Percentiles rank a stretch among this genome's conserved stretches.
phyloP scores from a whole-genome alignment of 192 early-diverging fungal species.

The Coemansia sp. region DNA sequence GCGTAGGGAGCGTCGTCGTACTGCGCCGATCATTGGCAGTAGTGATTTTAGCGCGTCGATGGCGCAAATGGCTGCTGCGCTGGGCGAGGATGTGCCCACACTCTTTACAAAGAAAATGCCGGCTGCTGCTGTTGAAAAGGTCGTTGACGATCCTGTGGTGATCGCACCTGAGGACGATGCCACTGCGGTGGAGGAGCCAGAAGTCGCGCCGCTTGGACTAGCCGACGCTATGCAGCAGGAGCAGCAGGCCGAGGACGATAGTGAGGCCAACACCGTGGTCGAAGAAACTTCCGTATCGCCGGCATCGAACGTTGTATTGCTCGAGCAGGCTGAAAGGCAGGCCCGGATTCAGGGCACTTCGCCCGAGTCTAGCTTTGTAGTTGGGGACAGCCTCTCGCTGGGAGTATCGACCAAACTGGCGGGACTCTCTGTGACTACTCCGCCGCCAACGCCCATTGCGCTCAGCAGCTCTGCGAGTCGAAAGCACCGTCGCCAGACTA shows the following conservation, averaged over 20 bases:
- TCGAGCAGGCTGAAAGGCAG: conserved; percentile 47
- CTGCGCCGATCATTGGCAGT: conserved; percentile 13
- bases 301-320: conserved; percentile 33
- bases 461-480: not conserved
- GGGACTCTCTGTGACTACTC: not conserved
- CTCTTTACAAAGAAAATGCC: conserved; percentile 1
- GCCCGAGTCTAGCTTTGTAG: not conserved
- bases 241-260: not conserved
- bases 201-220: conserved; percentile 27
- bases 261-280: not conserved
- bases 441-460: not conserved
- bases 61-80: conserved; percentile 43
- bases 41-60: conserved; percentile 25
- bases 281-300: not conserved
- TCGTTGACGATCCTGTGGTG: not conserved
- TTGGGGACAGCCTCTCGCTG: not conserved
- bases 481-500: conserved; percentile 28
- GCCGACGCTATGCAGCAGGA: conserved; percentile 29
- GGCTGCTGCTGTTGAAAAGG: conserved; percentile 1
- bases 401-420: not conserved
- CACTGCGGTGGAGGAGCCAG: not conserved
- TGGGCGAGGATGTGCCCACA: conserved; percentile 46
- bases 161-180: not conserved
- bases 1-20: conserved; percentile 25
- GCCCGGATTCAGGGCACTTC: conserved; percentile 20